Evolutionary conservation across 257 asterid species (phyloP).

Genomic region (Solanum megistacrolobum): DNA sequence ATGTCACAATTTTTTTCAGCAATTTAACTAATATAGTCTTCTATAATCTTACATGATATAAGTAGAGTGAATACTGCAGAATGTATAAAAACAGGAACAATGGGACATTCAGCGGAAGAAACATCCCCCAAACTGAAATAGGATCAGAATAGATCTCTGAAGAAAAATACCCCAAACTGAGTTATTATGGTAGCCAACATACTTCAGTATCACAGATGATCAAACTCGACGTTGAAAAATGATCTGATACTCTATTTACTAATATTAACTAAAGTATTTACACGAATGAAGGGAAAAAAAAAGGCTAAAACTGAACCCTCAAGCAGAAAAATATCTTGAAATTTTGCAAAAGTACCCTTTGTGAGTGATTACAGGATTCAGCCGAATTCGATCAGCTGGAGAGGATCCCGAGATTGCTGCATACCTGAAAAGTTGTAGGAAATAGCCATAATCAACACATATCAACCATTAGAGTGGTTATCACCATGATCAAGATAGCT

Average conservation of each 20-base stretch:
- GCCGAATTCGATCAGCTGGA: slow-evolving; percentile 40
- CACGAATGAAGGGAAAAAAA: not conserved
- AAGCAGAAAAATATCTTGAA: not conserved
- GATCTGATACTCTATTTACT: not conserved
- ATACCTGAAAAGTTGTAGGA: slow-evolving; percentile 43
- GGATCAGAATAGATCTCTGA: not conserved
- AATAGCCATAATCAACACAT: not conserved
- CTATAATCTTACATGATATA: not conserved
- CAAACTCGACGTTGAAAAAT: not conserved
- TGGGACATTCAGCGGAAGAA: not conserved
- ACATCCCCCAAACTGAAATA: not conserved
- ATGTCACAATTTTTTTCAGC: not conserved
- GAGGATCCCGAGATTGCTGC: slow-evolving; percentile 94
- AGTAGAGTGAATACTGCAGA: not conserved
- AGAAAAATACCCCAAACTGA: not conserved
- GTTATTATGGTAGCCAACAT: not conserved
- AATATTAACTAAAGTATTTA: not conserved
- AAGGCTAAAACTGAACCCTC: not conserved
- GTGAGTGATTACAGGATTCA: slow-evolving; percentile 65
- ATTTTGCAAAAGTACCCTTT: not conserved
- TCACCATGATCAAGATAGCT: not conserved
- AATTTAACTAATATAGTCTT: not conserved
- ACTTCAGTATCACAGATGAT: not conserved
- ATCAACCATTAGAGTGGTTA: not conserved
- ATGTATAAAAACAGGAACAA: not conserved